These are phyloP conservation scores for Colletotrichum orbiculare DNA, from an alignment of 2,329 filamentous ascomycete species.

Conservation along the genomic window DNA sequence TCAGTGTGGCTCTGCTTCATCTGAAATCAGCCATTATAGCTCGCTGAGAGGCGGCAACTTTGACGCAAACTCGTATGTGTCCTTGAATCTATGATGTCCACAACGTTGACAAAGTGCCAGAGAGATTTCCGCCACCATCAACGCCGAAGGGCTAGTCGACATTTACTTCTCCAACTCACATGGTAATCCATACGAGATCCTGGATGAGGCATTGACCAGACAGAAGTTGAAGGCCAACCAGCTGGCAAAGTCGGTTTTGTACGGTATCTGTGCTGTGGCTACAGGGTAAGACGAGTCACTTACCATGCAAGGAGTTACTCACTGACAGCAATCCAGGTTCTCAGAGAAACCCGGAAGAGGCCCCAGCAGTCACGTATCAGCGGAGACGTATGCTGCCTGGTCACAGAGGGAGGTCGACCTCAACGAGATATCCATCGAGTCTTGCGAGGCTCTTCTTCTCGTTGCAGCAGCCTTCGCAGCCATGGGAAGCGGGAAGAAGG, in stretches of 20 bases:
- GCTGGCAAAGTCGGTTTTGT: conserved; percentile 15
- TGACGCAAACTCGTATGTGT: conserved; percentile 10
- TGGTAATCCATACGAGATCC: conserved; percentile 21
- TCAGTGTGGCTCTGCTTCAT: conserved; percentile 19
- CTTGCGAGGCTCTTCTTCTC: conserved; percentile 21
- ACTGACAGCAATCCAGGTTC: conserved; percentile 6
- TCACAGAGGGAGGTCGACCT: conserved; percentile 21
- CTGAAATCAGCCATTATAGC: conserved; percentile 23
- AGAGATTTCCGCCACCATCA: conserved; percentile 12
- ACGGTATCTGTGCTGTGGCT: conserved; percentile 28
- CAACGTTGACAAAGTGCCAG: neutral
- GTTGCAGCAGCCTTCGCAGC: conserved; percentile 17
- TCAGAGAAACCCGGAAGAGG: conserved; percentile 14
- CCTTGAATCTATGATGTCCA: neutral
- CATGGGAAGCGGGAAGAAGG: conserved; percentile 18
- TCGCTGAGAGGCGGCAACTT: conserved; percentile 6
- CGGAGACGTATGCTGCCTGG: conserved; percentile 25
- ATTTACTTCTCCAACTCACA: conserved; percentile 30
- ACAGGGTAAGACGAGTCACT: conserved; percentile 9
- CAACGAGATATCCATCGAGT: conserved; percentile 9
- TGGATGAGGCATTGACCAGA: conserved; percentile 13
- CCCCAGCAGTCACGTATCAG: conserved; percentile 27
- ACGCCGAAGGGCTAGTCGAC: conserved; percentile 24
- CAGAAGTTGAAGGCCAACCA: conserved; percentile 22
- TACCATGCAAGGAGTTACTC: no score